Conservation (phyloP, 192 early-diverging fungal genomes). For the Coemansia sp. region DNA sequence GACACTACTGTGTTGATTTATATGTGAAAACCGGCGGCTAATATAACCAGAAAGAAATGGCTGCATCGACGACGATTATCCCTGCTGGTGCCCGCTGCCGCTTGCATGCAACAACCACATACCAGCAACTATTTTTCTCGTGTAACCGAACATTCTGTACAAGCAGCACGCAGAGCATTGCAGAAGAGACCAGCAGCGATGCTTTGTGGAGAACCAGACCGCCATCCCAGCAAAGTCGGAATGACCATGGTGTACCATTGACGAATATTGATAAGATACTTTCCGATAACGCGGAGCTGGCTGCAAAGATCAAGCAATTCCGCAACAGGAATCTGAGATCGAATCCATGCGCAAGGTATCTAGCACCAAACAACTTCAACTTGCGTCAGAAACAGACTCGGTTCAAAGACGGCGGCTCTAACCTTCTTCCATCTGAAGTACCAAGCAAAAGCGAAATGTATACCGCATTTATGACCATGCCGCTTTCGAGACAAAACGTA, state of each 20-base stretch:
- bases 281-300: not conserved
- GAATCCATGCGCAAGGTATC: conserved; percentile 6
- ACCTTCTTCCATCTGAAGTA: conserved; percentile 12
- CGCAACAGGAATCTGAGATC: not conserved
- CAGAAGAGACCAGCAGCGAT: conserved; percentile 1
- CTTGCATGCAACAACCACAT: not conserved
- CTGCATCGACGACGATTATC: not conserved
- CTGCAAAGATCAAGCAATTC: conserved; percentile 3
- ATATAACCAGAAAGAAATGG: not conserved
- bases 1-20: too few relatives aligned
- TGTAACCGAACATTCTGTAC: not conserved
- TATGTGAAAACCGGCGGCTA: not conserved
- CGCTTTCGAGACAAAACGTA: conserved; percentile 3
- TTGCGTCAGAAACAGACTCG: not conserved
- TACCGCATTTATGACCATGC: conserved; percentile 17
- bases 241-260: not conserved
- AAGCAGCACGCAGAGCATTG: not conserved
- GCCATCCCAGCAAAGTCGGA: not conserved
- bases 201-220: conserved; percentile 24
- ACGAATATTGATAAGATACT: not conserved
- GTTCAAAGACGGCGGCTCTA: not conserved
- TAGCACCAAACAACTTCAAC: not conserved
- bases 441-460: conserved; percentile 23
- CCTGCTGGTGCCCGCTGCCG: too few relatives aligned
- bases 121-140: not conserved